Conservation (phyloP, 352 stramenopile species). For the Thraustotheca clavata region DNA sequence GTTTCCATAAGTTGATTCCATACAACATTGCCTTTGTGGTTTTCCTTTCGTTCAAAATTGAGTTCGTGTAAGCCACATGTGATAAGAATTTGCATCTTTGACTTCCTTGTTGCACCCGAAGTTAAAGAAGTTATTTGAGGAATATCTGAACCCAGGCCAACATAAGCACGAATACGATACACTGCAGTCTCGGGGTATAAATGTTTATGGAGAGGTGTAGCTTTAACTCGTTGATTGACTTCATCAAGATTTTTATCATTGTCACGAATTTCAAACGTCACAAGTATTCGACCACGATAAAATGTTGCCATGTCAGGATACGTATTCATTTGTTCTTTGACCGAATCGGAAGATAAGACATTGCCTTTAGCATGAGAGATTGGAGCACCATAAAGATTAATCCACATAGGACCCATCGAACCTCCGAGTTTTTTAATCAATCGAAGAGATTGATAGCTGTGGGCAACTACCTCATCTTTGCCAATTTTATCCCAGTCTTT, state of each 20-base stretch:
- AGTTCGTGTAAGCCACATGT: conserved; percentile 59
- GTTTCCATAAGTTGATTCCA: conserved; percentile 77
- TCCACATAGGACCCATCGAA: conserved; percentile 54
- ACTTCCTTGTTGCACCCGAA: conserved; percentile 56
- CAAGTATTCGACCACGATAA: conserved; percentile 75
- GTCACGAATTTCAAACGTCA: conserved; percentile 57
- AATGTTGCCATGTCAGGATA: conserved; percentile 73
- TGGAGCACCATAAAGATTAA: conserved; percentile 68
- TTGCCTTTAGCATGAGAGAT: conserved; percentile 45
- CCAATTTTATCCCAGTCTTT: conserved; percentile 77
- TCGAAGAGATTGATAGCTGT: conserved; percentile 57
- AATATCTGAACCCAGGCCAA: conserved; percentile 67
- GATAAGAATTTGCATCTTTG: conserved; percentile 71
- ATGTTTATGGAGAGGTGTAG: conserved; percentile 48
- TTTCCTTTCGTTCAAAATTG: conserved; percentile 41
- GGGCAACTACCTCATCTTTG: conserved; percentile 60
- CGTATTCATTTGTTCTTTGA: conserved; percentile 82
- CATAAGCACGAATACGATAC: conserved; percentile 64
- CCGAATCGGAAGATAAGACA: conserved; percentile 40
- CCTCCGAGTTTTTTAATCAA: conserved; percentile 56
- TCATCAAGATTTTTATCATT: conserved; percentile 75
- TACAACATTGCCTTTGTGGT: conserved; percentile 70
- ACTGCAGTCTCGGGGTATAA: conserved; percentile 49
- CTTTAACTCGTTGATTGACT: conserved; percentile 78
- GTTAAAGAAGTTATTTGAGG: conserved; percentile 60